Evolutionary conservation across 495 filamentous ascomycete species (phyloP), one percentile per base, ranked within the genome.

Genomic region (Hypoxylon lienhwacheense): DNA sequence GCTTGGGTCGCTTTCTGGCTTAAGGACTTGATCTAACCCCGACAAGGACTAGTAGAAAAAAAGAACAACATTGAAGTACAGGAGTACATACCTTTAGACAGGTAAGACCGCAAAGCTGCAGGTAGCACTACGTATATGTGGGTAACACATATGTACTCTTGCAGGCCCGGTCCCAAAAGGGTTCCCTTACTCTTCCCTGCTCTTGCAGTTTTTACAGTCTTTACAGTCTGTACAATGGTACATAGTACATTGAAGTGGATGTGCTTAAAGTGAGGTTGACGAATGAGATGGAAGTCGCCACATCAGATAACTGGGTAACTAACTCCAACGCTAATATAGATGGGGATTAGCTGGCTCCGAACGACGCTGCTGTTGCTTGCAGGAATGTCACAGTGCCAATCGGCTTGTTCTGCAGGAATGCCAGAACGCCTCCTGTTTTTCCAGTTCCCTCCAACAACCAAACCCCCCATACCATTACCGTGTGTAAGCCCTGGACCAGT

Each of bases 371-470:
- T 46, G 46, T 61, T 61, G 39, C 51, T 61, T 51, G 46, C 51
- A 61, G 57, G 37, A 55, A 61, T 61, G 46, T 15, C 50, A 55
- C 50, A 60, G 56, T 61, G 57, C 37, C 57, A 61, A 54, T 61
- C 57, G 51, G 50, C 51, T 55, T 61, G 46, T 61, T 61, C 45
- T 55, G 47, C 51, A 45, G 31, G n/a, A n/a, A n/a, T n/a, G n/a
- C n/a, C n/a, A n/a, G 41, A 48, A 44, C 25, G 32, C 24, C 34
- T 45, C 24, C 22, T 35, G 11, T 34, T 51, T 40, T 25, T n/a
- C 25, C 16, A 35, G 10, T 50, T 45, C 24, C 45, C 25, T 40
- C 21, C 25, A 47, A 31, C 36, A 48, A 44, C 36, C 29, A 48
- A 44, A 43, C 29, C 39, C 21, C 44, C 43, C 20, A 43, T 20